Evolutionary conservation across 805 yeast species (phyloP).

Genomic region (Pichia eremophila): DNA sequence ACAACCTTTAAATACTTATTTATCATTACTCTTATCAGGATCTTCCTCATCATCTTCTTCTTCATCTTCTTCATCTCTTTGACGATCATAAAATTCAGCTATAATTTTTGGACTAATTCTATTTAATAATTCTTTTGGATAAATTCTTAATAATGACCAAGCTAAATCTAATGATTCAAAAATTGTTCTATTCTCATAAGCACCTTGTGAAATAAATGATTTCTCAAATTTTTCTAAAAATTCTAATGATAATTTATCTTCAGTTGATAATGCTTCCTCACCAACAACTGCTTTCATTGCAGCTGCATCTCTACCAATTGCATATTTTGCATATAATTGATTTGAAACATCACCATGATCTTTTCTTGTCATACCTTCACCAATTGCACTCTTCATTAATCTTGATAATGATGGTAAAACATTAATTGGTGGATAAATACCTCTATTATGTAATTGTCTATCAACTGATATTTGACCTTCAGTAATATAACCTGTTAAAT

Average conservation of each 20-base stretch:
- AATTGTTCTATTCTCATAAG: slow-evolving; percentile 90
- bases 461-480: slow-evolving; percentile 98
- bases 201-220: slow-evolving; percentile 92
- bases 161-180: slow-evolving; percentile 96
- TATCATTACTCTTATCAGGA: neutral
- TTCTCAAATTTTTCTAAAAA: slow-evolving; percentile 96
- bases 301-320: slow-evolving; percentile 99
- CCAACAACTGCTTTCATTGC: slow-evolving; percentile 99
- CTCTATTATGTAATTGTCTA: slow-evolving; percentile 92
- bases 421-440: slow-evolving; percentile 97
- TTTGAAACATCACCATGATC: slow-evolving; percentile 99
- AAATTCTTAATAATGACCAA: slow-evolving; percentile 95
- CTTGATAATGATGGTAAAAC: slow-evolving; percentile 96
- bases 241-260: slow-evolving; percentile 94
- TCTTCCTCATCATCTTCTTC: slow-evolving; percentile 8
- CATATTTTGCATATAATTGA: slow-evolving; percentile 97
- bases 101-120: slow-evolving; percentile 97
- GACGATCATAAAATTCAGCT: slow-evolving; percentile 90
- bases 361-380: slow-evolving; percentile 99
- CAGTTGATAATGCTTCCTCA: slow-evolving; percentile 97
- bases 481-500: slow-evolving; percentile 98
- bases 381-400: slow-evolving; percentile 98
- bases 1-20: neutral
- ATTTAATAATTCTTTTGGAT: slow-evolving; percentile 97
- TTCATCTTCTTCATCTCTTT: slow-evolving; percentile 42